Evolutionary conservation across 1,139 yeast genomes (phyloP).

Genomic region (Kluyveromyces sp.): DNA sequence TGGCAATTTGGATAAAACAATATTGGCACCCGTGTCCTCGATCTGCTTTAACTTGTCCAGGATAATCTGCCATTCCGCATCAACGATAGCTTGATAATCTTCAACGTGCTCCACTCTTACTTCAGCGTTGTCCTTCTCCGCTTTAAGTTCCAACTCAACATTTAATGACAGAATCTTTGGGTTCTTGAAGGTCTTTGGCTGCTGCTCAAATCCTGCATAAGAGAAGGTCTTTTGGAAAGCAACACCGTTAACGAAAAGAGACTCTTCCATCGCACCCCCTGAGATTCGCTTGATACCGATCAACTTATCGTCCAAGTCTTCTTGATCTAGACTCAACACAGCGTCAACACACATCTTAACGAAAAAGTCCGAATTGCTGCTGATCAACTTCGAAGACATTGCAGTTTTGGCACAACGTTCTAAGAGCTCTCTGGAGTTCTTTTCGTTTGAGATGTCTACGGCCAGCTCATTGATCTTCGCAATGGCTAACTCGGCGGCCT

Average conservation of each 20-base stretch:
- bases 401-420: slow-evolving; percentile 96
- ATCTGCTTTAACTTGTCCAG: slow-evolving; percentile 79
- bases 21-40: slow-evolving; percentile 79
- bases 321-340: slow-evolving; percentile 76
- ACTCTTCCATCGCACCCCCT: slow-evolving; percentile 96
- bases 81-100: slow-evolving; percentile 93
- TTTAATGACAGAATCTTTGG: slow-evolving; percentile 83
- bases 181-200: slow-evolving; percentile 73
- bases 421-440: slow-evolving; percentile 54
- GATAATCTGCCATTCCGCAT: slow-evolving; percentile 97
- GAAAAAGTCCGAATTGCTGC: slow-evolving; percentile 79
- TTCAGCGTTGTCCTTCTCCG: slow-evolving; percentile 99
- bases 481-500: slow-evolving; percentile 73
- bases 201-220: slow-evolving; percentile 98
- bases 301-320: slow-evolving; percentile 77
- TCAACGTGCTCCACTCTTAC: slow-evolving; percentile 90
- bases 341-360: slow-evolving; percentile 97
- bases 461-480: slow-evolving; percentile 67
- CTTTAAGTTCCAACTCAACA: slow-evolving; percentile 92
- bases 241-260: slow-evolving; percentile 83
- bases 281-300: slow-evolving; percentile 93
- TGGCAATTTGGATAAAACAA: slow-evolving; percentile 88
- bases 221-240: slow-evolving; percentile 96
- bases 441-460: slow-evolving; percentile 48
- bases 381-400: slow-evolving; percentile 90